Conservation (phyloP, 495 filamentous ascomycete genomes). For the Parathielavia appendiculata region DNA sequence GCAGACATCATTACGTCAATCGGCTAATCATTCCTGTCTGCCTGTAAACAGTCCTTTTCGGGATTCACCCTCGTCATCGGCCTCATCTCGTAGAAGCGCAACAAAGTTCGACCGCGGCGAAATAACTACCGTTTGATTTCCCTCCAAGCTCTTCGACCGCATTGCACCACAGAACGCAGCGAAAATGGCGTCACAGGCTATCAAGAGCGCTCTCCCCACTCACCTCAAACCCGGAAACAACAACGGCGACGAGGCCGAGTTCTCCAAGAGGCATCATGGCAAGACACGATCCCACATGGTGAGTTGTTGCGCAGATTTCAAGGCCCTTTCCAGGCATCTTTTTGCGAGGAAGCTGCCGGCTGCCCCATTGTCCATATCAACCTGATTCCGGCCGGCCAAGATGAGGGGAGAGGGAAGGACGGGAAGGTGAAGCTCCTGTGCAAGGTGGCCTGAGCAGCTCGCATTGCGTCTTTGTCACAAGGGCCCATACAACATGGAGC, state of each 20-base stretch:
- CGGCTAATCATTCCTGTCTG: slow-evolving; percentile 26
- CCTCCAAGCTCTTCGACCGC: not conserved
- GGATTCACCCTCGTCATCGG: not conserved
- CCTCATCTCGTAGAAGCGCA: not conserved
- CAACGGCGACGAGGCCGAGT: slow-evolving; percentile 48
- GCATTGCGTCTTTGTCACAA: slow-evolving; percentile 8
- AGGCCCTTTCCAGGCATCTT: slow-evolving; percentile 1
- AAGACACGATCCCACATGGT: slow-evolving; percentile 96
- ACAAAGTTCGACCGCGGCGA: not conserved
- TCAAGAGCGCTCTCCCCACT: slow-evolving; percentile 66
- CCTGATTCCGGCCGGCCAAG: not conserved
- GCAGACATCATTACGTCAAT: slow-evolving; percentile 34
- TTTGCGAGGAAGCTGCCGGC: not conserved
- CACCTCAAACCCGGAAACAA: slow-evolving; percentile 64
- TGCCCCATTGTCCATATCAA: not conserved
- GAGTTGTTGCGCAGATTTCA: slow-evolving; percentile 43
- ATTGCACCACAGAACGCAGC: slow-evolving; percentile 1
- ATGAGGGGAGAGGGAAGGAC: not conserved
- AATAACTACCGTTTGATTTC: not conserved
- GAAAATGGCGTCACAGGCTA: slow-evolving; percentile 62
- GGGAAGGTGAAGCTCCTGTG: not conserved
- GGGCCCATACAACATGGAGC: not conserved
- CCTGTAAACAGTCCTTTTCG: not conserved
- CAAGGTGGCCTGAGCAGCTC: slow-evolving; percentile 12
- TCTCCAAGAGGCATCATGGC: slow-evolving; percentile 74